Base-by-base conservation (phyloP, 768 basidiomycete species). In the Sutorius australiensis region DNA sequence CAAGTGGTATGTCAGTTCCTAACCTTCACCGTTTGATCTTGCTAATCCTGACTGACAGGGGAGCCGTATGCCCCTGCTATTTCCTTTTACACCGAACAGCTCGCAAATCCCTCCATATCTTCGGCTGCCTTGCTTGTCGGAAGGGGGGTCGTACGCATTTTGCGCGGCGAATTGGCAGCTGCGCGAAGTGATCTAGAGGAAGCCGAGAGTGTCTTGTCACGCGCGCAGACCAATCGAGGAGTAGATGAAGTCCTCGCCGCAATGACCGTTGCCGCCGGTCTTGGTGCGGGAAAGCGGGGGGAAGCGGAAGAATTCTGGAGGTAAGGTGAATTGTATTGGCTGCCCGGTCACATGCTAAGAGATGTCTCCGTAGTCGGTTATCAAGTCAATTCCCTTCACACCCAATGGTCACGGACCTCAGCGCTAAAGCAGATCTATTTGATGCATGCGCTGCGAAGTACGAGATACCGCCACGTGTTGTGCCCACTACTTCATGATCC, bases 161-260 rank as follows among this genome's bases (percentile, higher is more conserved):
- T 92, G 46, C 78, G 85, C 17, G 86, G 86, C 54, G 88, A 92
- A 60, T 72, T 88, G 44, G 71, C 76, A 21, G 87, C 83, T 50
- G 90, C 89, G n/a, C 83, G 82, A 67, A 89, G 87, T 3, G 89
- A 90, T 63, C 68, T 92, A 48, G 87, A 89, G 58, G 89, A 92
- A 66, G 83, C 89, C 0, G 58, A 58, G 45, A 43, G 54, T 21
- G 37, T 67, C 12, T 66, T 87, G 21, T 71, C 76, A 42, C 84
- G 83, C 60, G 78, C 67, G 9, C 62, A 62, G 34, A 54, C 69
- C n/a, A 56, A 63, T 21, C 59, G 61, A 10, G 82, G 88, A 60
- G 68, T 78, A 42, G 60, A 60, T 36, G 89, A 92, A 63, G 77
- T 89, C 13, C 73, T 87, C 39, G 87, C 86, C 7, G 89, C 83